Percentiles rank a stretch among this genome's conserved stretches.
phyloP scores from a whole-genome alignment of 75 land plant genomes.

The Pinus albicaulis region DNA sequence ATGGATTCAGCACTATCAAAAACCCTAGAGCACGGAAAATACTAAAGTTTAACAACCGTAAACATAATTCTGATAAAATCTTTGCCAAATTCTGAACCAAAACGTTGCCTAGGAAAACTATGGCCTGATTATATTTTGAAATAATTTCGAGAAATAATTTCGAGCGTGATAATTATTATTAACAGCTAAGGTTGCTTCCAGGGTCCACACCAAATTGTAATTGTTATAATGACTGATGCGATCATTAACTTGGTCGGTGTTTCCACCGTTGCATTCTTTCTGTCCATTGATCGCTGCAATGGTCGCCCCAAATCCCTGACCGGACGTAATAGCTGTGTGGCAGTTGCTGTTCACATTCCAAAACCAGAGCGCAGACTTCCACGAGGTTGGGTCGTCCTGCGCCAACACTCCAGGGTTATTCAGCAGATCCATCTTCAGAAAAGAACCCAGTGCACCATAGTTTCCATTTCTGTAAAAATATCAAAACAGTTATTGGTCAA shows the following conservation, averaged over 20 bases:
- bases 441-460: neutral
- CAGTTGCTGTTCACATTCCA: slow-evolving; percentile 7
- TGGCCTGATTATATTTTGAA: no score
- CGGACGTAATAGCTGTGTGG: slow-evolving; percentile 8
- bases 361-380: neutral
- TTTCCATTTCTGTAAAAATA: neutral
- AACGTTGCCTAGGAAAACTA: no score
- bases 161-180: neutral
- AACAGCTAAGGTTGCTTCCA: slow-evolving; percentile 31
- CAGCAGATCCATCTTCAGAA: neutral
- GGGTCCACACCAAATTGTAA: slow-evolving; percentile 38
- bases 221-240: slow-evolving; percentile 21
- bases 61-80: no score
- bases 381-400: neutral
- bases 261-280: slow-evolving; percentile 24
- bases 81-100: no score
- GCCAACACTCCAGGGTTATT: neutral
- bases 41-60: no score
- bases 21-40: no score
- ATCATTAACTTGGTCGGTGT: slow-evolving; percentile 12
- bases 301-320: slow-evolving; percentile 41
- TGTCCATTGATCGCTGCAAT: slow-evolving; percentile 27
- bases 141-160: no score
- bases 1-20: no score
- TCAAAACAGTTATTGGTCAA: neutral